phyloP scores from a whole-genome alignment of 768 basidiomycete genomes.

The Russula ochroleuca region DNA sequence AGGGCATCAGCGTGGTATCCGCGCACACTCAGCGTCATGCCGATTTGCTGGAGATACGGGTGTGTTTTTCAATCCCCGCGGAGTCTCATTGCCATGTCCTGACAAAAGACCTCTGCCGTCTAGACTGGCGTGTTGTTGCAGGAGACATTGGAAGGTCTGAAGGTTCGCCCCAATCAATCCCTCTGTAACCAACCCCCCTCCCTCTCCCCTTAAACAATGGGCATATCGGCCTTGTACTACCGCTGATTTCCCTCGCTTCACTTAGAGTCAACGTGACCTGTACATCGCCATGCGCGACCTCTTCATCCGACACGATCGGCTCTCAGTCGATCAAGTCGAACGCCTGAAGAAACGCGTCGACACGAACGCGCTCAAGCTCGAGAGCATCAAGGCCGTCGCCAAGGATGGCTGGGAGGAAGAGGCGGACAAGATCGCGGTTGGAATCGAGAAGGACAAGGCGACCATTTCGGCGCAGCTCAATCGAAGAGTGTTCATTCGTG shows the following conservation, averaged over 20 bases:
- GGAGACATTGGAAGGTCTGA: slow-evolving; percentile 70
- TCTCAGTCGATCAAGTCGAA: slow-evolving; percentile 85
- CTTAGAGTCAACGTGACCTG: slow-evolving; percentile 73
- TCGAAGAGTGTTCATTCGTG: slow-evolving; percentile 81
- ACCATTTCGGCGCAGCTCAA: slow-evolving; percentile 69
- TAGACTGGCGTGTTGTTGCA: slow-evolving; percentile 62
- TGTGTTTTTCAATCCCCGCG: slow-evolving; percentile 33
- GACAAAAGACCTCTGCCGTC: not conserved
- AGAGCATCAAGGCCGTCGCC: slow-evolving; percentile 59
- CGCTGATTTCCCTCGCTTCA: not conserved
- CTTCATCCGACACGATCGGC: slow-evolving; percentile 81
- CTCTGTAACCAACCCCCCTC: slow-evolving; percentile 11
- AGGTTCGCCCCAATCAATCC: slow-evolving; percentile 42
- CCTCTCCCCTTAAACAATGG: not conserved
- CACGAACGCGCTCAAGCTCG: slow-evolving; percentile 66
- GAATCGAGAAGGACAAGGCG: slow-evolving; percentile 83
- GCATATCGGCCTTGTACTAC: no score
- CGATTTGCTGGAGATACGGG: slow-evolving; percentile 69
- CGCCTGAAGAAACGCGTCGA: slow-evolving; percentile 85
- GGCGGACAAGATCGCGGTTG: slow-evolving; percentile 63
- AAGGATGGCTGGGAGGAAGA: slow-evolving; percentile 88
- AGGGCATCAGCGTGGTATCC: slow-evolving; percentile 65
- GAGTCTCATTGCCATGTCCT: not conserved
- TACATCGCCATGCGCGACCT: slow-evolving; percentile 85
- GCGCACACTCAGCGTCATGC: slow-evolving; percentile 65